A percentile compares a stretch with the other conserved stretches of the same genome.
Conservation (phyloP, 2,329 filamentous ascomycete genomes). For the Tolypocladium ovalisporum region DNA sequence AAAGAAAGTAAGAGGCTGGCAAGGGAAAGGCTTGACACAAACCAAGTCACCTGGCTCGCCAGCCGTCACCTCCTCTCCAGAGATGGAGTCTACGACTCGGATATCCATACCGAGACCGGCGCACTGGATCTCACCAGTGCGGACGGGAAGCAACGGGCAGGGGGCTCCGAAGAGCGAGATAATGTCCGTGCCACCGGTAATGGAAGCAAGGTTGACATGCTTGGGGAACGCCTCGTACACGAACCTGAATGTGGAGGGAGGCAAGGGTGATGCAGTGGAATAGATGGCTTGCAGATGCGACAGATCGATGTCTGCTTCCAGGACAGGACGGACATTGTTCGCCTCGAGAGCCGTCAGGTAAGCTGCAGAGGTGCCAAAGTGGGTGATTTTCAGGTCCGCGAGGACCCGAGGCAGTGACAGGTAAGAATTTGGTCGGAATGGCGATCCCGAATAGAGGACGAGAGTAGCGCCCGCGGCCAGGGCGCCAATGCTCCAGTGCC, state of each 20-base stretch:
- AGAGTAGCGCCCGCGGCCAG: conserved; percentile 75
- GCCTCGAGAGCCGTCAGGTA: conserved; percentile 89
- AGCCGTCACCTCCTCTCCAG: conserved; percentile 41
- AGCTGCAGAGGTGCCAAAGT: conserved; percentile 91
- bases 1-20: conserved; percentile 85
- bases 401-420: conserved; percentile 76
- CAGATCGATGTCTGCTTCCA: conserved; percentile 44
- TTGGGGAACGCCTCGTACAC: conserved; percentile 75
- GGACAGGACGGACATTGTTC: conserved; percentile 48
- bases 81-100: conserved; percentile 44
- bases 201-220: conserved; percentile 77
- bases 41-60: conserved; percentile 79
- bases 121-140: conserved; percentile 66
- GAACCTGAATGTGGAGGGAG: conserved; percentile 86
- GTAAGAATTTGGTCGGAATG: conserved; percentile 70
- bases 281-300: conserved; percentile 72
- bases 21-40: conserved; percentile 77
- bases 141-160: conserved; percentile 63
- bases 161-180: conserved; percentile 88
- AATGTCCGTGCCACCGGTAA: conserved; percentile 94
- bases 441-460: conserved; percentile 85
- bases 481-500: conserved; percentile 89
- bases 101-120: conserved; percentile 74
- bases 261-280: conserved; percentile 84
- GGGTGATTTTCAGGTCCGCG: conserved; percentile 70